Evolutionary conservation across 2,329 filamentous ascomycete genomes (phyloP), one percentile per base, ranked within the genome.

Genomic region (Hypoxylon sp.): DNA sequence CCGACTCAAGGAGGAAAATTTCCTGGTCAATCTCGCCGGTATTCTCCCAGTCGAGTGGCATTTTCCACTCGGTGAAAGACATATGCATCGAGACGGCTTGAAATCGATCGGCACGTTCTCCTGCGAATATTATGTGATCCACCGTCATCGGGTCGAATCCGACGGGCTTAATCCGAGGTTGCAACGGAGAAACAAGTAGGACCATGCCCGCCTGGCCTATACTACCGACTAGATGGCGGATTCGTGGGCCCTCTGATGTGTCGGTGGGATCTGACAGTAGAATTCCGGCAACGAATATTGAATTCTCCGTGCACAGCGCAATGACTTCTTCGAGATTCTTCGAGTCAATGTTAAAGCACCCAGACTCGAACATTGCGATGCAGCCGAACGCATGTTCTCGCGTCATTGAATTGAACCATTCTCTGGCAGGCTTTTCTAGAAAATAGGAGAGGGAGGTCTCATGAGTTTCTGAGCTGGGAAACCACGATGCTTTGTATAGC

Each of bases 61-160:
- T 64, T 44, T 62, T 61, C 47, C 54, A 66, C 3, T 62, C 53
- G 21, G 69, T 71, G 37, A 71, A 71, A 3, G 66, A 67, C 10
- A 69, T n/a, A 15, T 69, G 62, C 1, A 71, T 32, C 2, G 67
- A 67, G 13, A n/a, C 35, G 2, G 35, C 35, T 37, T 37, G 35
- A 37, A 37, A 37, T 37, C 35, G 35, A 37, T 37, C 35, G 2
- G 35, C 35, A n/a, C 35, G 35, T 37, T 37, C 35, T 37, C 35
- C 35, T 8, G 35, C 35, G 15, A 37, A 37, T 37, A 37, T 6
- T 37, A 15, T 37, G 35, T 37, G 13, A 37, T 37, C 35, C 0
- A 37, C 35, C 2, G 35, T 15, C 35, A 37, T 37, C 3, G 35
- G 35, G 15, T 37, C 35, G 35, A 37, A 37, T 37, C 35, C 35